Base-by-base conservation (phyloP, 2,329 filamentous ascomycete species). In the Lecanicillium sp. region DNA sequence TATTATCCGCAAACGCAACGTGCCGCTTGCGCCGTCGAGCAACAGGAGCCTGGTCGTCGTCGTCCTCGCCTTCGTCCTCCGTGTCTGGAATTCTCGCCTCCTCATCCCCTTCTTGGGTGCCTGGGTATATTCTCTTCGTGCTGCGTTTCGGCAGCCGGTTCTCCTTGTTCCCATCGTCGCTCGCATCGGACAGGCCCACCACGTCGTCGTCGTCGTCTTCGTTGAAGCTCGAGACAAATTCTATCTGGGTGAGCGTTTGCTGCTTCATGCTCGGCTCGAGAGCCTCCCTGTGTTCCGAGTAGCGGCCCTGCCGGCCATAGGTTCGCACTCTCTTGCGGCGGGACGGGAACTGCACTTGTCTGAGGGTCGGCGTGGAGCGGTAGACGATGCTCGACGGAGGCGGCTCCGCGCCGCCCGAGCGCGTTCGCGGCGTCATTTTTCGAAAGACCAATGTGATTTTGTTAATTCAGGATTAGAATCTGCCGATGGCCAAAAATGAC, bases 241-340 rank as follows among this genome's bases (percentile, higher is more conserved):
- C 59, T 31, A 66, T 58, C 46, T 68, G 65, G 5, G 64, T 68
- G 17, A 68, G 46, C 2, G 64, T 68, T 49, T 64, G 60, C 49
- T 68, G 65, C 41, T 54, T 55, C 32, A 64, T 36, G 11, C 17
- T 35, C 4, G 40, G 27, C n/a, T 29, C 12, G 35, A n/a, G 17
- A 12, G 19, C 13, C n/a, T n/a, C n/a, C 32, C 13, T 39, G 27
- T 29, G 27, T 29, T 29, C 27, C 10, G 27, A n/a, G 22, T 15
- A 17, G 17, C 33, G 17, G 17, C n/a, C 14, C n/a, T 27, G 15
- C 18, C n/a, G 15, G 10, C 54, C 55, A 37, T 62, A 62, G n/a
- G 58, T 61, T 17, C 55, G 58, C 11, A 64, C 47, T 12, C 48
- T 49, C 28, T 47, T 61, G 34, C 52, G 54, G 17, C 61, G 55